Conservation (phyloP, 495 filamentous ascomycete genomes). For the Neurospora sp. region DNA sequence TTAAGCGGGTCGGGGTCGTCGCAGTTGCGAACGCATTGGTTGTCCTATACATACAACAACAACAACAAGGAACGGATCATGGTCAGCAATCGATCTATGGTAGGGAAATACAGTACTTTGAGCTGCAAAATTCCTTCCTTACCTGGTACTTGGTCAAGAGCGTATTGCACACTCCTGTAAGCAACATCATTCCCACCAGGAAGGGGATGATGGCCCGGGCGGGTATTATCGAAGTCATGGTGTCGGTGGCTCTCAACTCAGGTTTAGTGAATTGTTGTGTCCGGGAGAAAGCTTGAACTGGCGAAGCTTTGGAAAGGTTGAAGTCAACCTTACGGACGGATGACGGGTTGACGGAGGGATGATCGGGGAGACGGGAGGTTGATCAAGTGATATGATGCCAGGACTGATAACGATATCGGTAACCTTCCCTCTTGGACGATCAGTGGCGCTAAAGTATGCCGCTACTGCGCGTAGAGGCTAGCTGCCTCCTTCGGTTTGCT, state of each 20-base stretch:
- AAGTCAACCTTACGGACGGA: background rate
- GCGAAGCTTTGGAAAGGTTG: background rate
- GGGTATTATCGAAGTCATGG: slow-evolving; percentile 30
- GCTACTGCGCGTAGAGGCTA: background rate
- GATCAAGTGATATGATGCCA: background rate
- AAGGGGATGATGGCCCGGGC: slow-evolving; percentile 59
- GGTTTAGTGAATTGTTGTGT: background rate
- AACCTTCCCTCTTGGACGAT: background rate
- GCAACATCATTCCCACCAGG: slow-evolving; percentile 85
- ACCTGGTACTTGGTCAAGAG: slow-evolving; percentile 95
- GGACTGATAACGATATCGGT: background rate
- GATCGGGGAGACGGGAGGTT: background rate
- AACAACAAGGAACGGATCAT: background rate
- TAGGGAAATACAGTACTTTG: background rate
- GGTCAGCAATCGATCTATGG: background rate
- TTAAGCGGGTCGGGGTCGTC: slow-evolving; percentile 60
- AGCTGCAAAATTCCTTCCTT: slow-evolving; percentile 4
- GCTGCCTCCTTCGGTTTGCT: background rate
- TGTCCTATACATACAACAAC: slow-evolving; percentile 49
- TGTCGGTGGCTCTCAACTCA: background rate
- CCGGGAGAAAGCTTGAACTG: background rate
- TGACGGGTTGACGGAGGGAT: background rate
- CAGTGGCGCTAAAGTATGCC: background rate
- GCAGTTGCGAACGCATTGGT: slow-evolving; percentile 91
- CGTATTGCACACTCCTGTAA: slow-evolving; percentile 87